Evolutionary conservation across 1,139 yeast species (phyloP), one percentile per base, ranked within the genome.

Genomic region (Debaryomyces robertsiae): DNA sequence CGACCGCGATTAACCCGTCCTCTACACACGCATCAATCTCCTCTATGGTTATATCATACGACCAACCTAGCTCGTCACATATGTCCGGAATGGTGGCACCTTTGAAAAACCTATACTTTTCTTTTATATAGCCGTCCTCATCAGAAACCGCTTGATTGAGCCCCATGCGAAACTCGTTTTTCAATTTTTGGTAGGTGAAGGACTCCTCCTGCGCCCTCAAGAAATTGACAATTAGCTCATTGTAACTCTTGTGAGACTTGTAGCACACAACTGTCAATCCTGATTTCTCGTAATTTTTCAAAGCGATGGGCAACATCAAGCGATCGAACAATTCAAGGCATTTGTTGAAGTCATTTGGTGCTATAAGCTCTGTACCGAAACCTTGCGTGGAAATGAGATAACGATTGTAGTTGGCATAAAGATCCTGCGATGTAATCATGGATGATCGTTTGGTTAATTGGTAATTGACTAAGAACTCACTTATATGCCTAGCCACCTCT

Each of bases 41-140:
- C 54, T 87, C 94, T 11, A 68, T 69, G 2, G 91, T 75, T 13
- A 88, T 81, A 24, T 80, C 77, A 32, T 82, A 70, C 13, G 91
- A 81, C 91, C 94, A 87, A 33, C 62, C 63, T 40, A 72, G 67
- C 28, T 59, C 50, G 34, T 58, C 64, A 5, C 73, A 63, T 7
- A 73, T 60, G 41, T 71, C 70, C 1, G 74, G 61, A 2, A 68
- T 56, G 1, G 74, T 65, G 36, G 52, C 57, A 1, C 77, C 77
- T 19, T 48, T 57, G 50, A 65, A 69, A 39, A 50, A 55, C 13
- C 48, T 44, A 33, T 49, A 60, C 23, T 56, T 56, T 16, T 57
- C 54, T 16, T 53, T 48, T 17, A 58, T 48, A 41, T 61, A 61
- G 30, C 53, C 49, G 39, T 59, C 61, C 24, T 33, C 18, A 31